A percentile compares a stretch with the other conserved stretches of the same genome.
phyloP scores from a whole-genome alignment of 768 basidiomycete species.

The Ramaria rubella region DNA sequence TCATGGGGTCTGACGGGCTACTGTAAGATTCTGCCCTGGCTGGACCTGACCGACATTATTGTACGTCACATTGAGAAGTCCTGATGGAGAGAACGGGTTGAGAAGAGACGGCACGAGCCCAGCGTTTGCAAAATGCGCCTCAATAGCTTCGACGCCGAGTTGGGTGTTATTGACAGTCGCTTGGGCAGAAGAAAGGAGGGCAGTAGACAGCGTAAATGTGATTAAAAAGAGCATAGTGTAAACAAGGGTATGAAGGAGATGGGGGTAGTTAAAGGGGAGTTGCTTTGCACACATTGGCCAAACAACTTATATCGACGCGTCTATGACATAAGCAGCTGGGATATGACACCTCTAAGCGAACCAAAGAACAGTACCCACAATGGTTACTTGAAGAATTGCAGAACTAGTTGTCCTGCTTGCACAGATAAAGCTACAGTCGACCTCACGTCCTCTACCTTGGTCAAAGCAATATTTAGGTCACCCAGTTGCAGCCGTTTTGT shows the following conservation, averaged over 20 bases:
- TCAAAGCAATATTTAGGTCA: too few species aligned
- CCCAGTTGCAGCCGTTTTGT: too few species aligned
- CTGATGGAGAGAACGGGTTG: constrained; percentile 51
- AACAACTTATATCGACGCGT: too few species aligned
- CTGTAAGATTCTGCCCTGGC: constrained; percentile 53
- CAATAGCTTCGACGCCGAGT: constrained; percentile 48
- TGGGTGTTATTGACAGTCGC: constrained; percentile 35
- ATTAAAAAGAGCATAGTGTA: constrained; percentile 29
- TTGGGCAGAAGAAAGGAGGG: constrained; percentile 30
- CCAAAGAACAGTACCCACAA: too few species aligned
- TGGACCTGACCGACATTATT: constrained; percentile 41
- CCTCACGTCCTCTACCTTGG: too few species aligned
- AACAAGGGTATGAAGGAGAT: not conserved
- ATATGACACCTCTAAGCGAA: too few species aligned
- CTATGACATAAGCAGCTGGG: too few species aligned
- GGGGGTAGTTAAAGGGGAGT: not conserved
- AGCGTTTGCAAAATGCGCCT: constrained; percentile 61
- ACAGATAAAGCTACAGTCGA: too few species aligned
- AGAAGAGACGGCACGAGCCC: constrained; percentile 58
- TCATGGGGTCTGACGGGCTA: constrained; percentile 43
- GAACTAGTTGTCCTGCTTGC: too few species aligned
- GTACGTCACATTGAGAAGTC: constrained; percentile 49
- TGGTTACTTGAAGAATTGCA: too few species aligned
- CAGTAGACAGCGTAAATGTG: constrained; percentile 32
- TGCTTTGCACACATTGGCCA: too few species aligned